Percentiles rank a stretch among this genome's conserved stretches.
Evolutionary conservation across 257 asterid genomes (phyloP).

Genomic region (Sherardia arvensis): DNA sequence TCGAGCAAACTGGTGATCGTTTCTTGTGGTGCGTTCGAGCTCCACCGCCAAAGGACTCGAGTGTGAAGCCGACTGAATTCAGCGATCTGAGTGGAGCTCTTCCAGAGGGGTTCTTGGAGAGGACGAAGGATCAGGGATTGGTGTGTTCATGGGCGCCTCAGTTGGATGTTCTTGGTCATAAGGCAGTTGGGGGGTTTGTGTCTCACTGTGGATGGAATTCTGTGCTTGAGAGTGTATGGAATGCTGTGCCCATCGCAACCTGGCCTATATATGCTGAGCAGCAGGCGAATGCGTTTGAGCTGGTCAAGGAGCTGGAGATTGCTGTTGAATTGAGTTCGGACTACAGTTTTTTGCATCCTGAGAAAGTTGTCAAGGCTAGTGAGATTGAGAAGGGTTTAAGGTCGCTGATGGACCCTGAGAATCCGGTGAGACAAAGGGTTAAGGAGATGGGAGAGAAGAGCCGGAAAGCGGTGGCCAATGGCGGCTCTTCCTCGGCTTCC

Average conservation of each 20-base stretch:
- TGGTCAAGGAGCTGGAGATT: conserved; percentile 7
- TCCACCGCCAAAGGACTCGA: background rate
- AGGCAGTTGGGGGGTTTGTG: conserved; percentile 8
- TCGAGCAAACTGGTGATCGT: background rate
- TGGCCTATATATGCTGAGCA: conserved; percentile 12
- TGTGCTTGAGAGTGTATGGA: conserved; percentile 7
- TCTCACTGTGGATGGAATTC: conserved; percentile 13
- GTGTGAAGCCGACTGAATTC: background rate
- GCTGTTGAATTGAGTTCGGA: conserved; percentile 8
- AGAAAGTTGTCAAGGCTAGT: background rate
- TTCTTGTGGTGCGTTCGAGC: conserved; percentile 10
- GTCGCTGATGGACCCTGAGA: conserved; percentile 5
- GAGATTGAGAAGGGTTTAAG: conserved; percentile 7
- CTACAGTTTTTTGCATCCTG: background rate
- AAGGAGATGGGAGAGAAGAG: conserved; percentile 3
- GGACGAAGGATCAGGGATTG: conserved; percentile 3
- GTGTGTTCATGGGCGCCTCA: conserved; percentile 10
- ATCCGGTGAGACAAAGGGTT: conserved; percentile 2
- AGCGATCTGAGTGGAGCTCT: background rate
- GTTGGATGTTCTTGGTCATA: conserved; percentile 5
- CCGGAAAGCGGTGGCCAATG: background rate
- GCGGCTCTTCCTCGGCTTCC: conserved; percentile 7
- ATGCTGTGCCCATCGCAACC: conserved; percentile 10
- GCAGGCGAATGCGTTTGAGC: background rate
- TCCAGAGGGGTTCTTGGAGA: conserved; percentile 6